Evolutionary conservation across 495 filamentous ascomycete genomes (phyloP).

Genomic region (Penicillium paxilli): DNA sequence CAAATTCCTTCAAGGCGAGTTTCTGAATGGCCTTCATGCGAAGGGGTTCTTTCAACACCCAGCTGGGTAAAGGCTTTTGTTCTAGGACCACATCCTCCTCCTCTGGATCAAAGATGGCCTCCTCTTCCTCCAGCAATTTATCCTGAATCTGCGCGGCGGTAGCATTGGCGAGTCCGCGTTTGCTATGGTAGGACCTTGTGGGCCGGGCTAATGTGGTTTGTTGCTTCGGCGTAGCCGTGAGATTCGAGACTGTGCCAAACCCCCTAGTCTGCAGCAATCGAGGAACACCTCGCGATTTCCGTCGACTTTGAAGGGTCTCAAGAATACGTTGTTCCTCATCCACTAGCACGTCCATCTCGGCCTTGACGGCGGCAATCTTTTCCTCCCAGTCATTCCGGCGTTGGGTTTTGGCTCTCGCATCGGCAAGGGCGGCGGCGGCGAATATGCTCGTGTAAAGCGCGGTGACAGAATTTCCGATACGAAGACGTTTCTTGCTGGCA

Average conservation of each 20-base stretch:
- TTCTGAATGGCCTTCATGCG: slow-evolving; percentile 43
- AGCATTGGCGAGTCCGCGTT: slow-evolving; percentile 8
- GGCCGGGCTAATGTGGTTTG: slow-evolving; percentile 10
- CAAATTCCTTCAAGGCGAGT: slow-evolving; percentile 45
- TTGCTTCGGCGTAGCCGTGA: slow-evolving; percentile 5
- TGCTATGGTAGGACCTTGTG: slow-evolving; percentile 25
- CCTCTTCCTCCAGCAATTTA: slow-evolving; percentile 2
- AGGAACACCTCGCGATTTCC: slow-evolving; percentile 16
- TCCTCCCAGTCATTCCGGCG: slow-evolving; percentile 65
- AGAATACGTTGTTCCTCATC: slow-evolving; percentile 43
- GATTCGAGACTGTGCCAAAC: slow-evolving; percentile 19
- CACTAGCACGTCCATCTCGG: slow-evolving; percentile 42
- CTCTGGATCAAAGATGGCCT: neutral
- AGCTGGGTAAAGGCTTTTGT: slow-evolving; percentile 24
- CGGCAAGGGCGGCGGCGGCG: slow-evolving; percentile 66
- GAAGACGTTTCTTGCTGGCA: slow-evolving; percentile 50
- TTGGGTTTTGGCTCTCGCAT: slow-evolving; percentile 61
- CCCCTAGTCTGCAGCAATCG: slow-evolving; percentile 23
- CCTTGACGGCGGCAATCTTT: slow-evolving; percentile 48
- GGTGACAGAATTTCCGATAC: slow-evolving; percentile 63
- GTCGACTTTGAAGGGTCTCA: slow-evolving; percentile 27
- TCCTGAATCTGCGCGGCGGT: neutral
- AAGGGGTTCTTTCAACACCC: slow-evolving; percentile 30
- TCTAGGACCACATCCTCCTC: slow-evolving; percentile 16
- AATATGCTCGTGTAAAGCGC: slow-evolving; percentile 72